Conservation (phyloP, 495 filamentous ascomycete genomes). For the Aspergillus egyptiacus region DNA sequence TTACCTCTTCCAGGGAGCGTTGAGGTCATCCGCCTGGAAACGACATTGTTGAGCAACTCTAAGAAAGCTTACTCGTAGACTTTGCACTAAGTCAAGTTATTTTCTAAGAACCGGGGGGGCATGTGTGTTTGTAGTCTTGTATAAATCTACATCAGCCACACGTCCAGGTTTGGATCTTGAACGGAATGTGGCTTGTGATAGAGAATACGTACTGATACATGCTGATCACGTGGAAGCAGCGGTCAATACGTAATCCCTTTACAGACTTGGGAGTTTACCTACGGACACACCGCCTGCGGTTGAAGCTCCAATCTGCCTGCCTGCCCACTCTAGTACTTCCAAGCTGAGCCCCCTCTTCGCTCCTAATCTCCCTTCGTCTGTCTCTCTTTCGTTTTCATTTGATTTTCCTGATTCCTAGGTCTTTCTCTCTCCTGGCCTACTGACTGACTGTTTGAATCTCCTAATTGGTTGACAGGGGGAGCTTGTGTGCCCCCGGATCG, state of each 20-base stretch:
- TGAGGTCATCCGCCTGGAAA: too few relatives aligned
- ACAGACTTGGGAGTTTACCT: not conserved
- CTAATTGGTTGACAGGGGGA: conserved; percentile 17
- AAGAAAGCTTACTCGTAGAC: too few relatives aligned
- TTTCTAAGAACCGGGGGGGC: too few relatives aligned
- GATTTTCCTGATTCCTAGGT: not conserved
- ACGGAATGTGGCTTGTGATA: too few relatives aligned
- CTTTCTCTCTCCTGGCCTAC: conserved; percentile 8
- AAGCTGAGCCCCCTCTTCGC: conserved; percentile 4
- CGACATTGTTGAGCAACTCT: too few relatives aligned
- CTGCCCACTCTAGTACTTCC: conserved; percentile 7
- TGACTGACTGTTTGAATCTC: not conserved
- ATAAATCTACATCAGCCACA: too few relatives aligned
- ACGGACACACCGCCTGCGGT: conserved; percentile 7
- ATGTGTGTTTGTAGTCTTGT: too few relatives aligned
- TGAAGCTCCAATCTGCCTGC: conserved; percentile 9
- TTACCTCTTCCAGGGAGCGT: conserved; percentile 10
- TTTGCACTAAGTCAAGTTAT: too few relatives aligned
- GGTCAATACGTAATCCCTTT: too few relatives aligned
- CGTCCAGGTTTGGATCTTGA: too few relatives aligned
- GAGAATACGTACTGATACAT: too few relatives aligned
- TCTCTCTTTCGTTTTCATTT: conserved; percentile 8
- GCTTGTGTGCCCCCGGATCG: conserved; percentile 20
- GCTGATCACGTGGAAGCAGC: too few relatives aligned
- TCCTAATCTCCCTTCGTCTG: conserved; percentile 1